Base-by-base conservation (phyloP, 2,329 filamentous ascomycete genomes). In the Beauveria rudraprayagi region DNA sequence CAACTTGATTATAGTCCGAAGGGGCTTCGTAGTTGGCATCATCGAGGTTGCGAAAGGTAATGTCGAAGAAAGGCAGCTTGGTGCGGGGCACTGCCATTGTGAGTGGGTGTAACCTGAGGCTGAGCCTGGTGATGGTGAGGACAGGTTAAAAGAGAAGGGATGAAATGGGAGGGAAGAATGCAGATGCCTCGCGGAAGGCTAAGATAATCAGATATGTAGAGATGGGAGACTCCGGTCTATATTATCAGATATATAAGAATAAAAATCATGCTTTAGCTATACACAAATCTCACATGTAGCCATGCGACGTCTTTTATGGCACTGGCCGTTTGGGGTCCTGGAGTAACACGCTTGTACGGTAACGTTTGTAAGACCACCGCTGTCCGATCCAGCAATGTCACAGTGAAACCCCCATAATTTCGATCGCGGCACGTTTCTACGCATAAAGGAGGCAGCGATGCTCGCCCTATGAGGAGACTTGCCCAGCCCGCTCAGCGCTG, bases 21-120 rank as follows among this genome's bases (percentile, higher is more conserved):
- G 60, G 60, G 14, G 53, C 37, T 8, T 56, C 46, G 19, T 56
- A 51, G 46, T 52, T 37, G 46, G n/a, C 30, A 43, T 61, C 60
- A 17, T 61, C 43, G 7, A 44, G 26, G 37, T 57, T 53, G 60
- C 37, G 60, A 24, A 57, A 56, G 46, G 46, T 46, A 48, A 57
- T 53, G 47, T 61, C 53, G 46, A 47, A 61, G 53, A 61, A 61
- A 11, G 60, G 60, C 60, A 61, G 53, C 53, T 61, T 61, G 24
- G 60, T 61, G 34, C 54, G 44, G n/a, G 60, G 53, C 34, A 46
- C 51, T 14, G 58, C 44, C 58, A 61, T 61, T 28, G 30, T 50
- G 51, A 19, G 14, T 14, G 19, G 24, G 17, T n/a, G 10, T 34
- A 10, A 6, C 34, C 34, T 37, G 14, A 37, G 11, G 10, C 34